Evolutionary conservation across 2,329 filamentous ascomycete species (phyloP), one percentile per base, ranked within the genome.

Genomic region (Talaromyces rugulosus): DNA sequence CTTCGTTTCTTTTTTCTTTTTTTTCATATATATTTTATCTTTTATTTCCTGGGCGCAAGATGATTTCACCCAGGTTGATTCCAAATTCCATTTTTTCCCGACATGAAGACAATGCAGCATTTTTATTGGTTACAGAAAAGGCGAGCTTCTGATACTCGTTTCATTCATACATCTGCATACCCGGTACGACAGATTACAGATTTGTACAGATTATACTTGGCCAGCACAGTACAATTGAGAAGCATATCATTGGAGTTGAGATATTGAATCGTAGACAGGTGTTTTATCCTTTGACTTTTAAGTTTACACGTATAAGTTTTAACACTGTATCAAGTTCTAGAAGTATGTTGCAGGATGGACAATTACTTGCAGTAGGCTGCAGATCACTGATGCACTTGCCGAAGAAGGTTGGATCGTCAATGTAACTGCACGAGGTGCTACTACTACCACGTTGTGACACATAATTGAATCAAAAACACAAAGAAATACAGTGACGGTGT

Each of bases 141-240:
- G 47, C 54, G 63, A 64, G 63, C 61, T 64, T 61, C 62, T 61
- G 61, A 59, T 58, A 60, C 63, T 64, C 63, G 63, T 55, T 61
- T 52, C 50, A 47, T 47, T 60, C 40, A 59, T 57, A 59, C 40
- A 56, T 58, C 50, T 61, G 58, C 59, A 63, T 61, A 63, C 54
- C 58, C 53, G 44, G 18, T 16, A 47, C 8, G 23, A 18, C 44
- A 11, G 12, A 36, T 36, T 36, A 18, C 44, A 11, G 36, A 16
- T 16, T 47, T 47, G 44, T 47, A 47, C 44, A 47, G 44, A 47
- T 27, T 47, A 47, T 47, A 47, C 7, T 36, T 40, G 23, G 16
- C n/a, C 31, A 56, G 33, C n/a, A 42, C 28, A 57, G 33, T 42
- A 23, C 55, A 42, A 42, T 33, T n/a, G 23, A 57, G 36, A 58